Conservation (phyloP, 768 basidiomycete species). For the Agrocybe chaxingu region DNA sequence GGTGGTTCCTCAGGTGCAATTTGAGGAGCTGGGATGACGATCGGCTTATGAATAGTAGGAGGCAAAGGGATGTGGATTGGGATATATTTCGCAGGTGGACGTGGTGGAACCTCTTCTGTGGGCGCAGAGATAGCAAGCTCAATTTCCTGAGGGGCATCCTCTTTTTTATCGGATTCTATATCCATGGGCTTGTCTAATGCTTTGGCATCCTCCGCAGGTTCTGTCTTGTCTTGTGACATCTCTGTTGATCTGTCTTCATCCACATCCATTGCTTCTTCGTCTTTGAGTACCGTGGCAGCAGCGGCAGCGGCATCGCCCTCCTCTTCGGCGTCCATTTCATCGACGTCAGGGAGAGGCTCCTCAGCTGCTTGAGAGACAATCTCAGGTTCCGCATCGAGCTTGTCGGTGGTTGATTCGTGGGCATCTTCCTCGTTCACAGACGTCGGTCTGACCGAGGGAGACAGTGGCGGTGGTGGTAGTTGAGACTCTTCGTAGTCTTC, state of each 20-base stretch:
- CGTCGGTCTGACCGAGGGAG: too few species aligned
- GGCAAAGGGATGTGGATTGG: conserved; percentile 17
- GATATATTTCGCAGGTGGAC: background rate
- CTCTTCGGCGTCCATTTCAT: too few species aligned
- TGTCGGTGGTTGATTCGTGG: background rate
- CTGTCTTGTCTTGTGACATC: background rate
- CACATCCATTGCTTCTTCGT: too few species aligned
- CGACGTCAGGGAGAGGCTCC: too few species aligned
- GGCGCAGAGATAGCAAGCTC: background rate
- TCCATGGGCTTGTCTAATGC: conserved; percentile 6
- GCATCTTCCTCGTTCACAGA: too few species aligned
- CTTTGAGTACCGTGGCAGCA: too few species aligned
- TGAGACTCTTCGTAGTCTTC: background rate
- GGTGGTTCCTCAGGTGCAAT: conserved; percentile 7
- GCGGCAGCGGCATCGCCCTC: too few species aligned
- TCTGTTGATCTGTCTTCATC: too few species aligned
- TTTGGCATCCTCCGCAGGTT: background rate
- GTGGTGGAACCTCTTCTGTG: conserved; percentile 1
- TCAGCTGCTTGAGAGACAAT: background rate
- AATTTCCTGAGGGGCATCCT: background rate
- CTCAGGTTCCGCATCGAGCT: background rate
- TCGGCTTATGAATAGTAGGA: conserved; percentile 19
- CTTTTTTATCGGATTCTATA: conserved; percentile 1
- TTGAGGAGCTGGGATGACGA: conserved; percentile 27
- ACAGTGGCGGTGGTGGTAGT: too few species aligned